Evolutionary conservation across 768 basidiomycete genomes (phyloP).

Genomic region (Russula emetica): DNA sequence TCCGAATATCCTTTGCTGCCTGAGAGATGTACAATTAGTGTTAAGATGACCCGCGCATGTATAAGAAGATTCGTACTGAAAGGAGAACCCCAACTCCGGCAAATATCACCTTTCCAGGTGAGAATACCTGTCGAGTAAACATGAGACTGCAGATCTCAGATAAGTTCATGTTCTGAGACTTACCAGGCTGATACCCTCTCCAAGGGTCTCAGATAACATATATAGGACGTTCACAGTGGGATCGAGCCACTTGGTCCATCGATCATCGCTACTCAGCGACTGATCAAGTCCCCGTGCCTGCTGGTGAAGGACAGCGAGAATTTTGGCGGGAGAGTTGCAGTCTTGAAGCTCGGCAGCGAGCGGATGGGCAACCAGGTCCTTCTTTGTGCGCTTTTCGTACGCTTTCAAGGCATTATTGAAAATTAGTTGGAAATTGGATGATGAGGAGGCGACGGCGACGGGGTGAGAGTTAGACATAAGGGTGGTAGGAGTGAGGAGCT

Average conservation of each 20-base stretch:
- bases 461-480: neutral
- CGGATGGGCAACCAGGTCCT: neutral
- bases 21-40: neutral
- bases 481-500: neutral
- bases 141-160: neutral
- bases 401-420: conserved; percentile 1
- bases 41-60: neutral
- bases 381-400: neutral
- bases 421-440: neutral
- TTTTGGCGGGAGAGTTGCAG: neutral
- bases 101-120: neutral
- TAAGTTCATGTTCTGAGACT: neutral
- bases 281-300: neutral
- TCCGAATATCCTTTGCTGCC: neutral
- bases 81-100: neutral
- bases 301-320: neutral
- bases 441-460: neutral
- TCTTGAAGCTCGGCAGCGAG: neutral
- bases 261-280: neutral
- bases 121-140: neutral
- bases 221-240: neutral
- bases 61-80: neutral
- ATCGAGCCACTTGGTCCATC: neutral
- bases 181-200: neutral
- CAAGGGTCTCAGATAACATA: neutral